Conservation (phyloP, 768 basidiomycete genomes). For the Sporobolomyces phaffii region DNA sequence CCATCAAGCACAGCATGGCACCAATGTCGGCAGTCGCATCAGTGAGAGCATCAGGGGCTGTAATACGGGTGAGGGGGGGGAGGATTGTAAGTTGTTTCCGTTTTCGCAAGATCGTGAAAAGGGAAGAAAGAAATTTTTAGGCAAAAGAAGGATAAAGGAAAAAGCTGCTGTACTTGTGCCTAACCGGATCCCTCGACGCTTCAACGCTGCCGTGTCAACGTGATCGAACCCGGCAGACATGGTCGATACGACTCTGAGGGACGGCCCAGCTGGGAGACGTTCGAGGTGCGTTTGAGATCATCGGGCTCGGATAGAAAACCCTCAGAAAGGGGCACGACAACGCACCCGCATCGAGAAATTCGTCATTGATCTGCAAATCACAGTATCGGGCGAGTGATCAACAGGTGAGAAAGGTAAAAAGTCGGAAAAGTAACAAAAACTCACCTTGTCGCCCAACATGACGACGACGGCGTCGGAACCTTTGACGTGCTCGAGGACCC, state of each 20-base stretch:
- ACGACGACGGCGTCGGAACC: slow-evolving; percentile 56
- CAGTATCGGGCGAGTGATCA: slow-evolving; percentile 9
- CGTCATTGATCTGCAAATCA: slow-evolving; percentile 62
- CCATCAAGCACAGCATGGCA: slow-evolving; percentile 90
- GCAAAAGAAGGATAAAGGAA: not conserved
- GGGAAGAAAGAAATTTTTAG: not conserved
- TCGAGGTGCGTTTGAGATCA: not conserved
- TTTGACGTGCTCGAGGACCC: slow-evolving; percentile 65
- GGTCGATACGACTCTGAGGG: slow-evolving; percentile 76
- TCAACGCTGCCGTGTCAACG: slow-evolving; percentile 59
- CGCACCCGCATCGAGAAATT: slow-evolving; percentile 57
- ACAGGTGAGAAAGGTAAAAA: slow-evolving; percentile 34
- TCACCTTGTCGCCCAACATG: slow-evolving; percentile 67
- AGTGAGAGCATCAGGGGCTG: slow-evolving; percentile 80
- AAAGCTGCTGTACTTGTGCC: slow-evolving; percentile 60
- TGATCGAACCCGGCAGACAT: slow-evolving; percentile 94
- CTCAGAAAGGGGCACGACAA: no score
- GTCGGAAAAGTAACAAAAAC: slow-evolving; percentile 8
- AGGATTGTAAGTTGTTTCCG: no score
- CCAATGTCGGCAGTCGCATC: slow-evolving; percentile 89
- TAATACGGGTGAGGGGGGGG: no score
- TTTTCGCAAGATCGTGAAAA: no score
- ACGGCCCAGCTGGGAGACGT: slow-evolving; percentile 58
- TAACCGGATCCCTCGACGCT: slow-evolving; percentile 60
- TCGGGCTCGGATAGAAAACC: no score